phyloP scores from a whole-genome alignment of 305 asterid genomes.

The Rubia peregrina region DNA sequence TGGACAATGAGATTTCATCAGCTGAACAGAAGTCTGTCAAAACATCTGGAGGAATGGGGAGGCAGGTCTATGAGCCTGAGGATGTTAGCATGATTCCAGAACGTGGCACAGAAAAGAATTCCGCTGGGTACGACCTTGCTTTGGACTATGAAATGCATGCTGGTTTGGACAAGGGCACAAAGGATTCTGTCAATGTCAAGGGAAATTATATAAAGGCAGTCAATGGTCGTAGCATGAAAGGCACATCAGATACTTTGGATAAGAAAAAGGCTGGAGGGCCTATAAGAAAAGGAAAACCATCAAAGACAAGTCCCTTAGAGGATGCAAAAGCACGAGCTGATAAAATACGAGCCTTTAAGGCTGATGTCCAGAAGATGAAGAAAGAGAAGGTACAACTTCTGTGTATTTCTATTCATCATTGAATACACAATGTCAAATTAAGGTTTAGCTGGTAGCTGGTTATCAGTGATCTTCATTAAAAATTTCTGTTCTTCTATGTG shows the following conservation, averaged over 20 bases:
- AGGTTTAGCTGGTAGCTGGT: not conserved
- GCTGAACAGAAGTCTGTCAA: slow-evolving; percentile 42
- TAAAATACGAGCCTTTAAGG: slow-evolving; percentile 78
- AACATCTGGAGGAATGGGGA: slow-evolving; percentile 31
- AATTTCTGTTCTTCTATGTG: not conserved
- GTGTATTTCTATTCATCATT: not conserved
- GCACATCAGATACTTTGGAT: slow-evolving; percentile 36
- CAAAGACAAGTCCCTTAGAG: slow-evolving; percentile 65
- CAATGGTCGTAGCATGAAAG: slow-evolving; percentile 54
- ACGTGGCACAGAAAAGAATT: slow-evolving; percentile 53
- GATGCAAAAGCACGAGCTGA: slow-evolving; percentile 97
- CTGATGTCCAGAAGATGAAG: slow-evolving; percentile 81
- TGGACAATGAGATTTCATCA: slow-evolving; percentile 66
- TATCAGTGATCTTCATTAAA: not conserved
- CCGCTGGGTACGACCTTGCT: slow-evolving; percentile 54
- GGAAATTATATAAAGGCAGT: slow-evolving; percentile 46
- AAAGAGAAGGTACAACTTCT: slow-evolving; percentile 65
- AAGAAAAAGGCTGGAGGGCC: slow-evolving; percentile 77
- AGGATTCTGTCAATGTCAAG: slow-evolving; percentile 30
- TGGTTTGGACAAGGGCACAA: slow-evolving; percentile 39
- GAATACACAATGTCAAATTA: not conserved
- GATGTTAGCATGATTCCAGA: slow-evolving; percentile 83
- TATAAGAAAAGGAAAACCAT: slow-evolving; percentile 55
- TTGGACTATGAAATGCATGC: slow-evolving; percentile 82
- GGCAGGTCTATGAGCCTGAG: slow-evolving; percentile 62